Conservation (phyloP, 495 filamentous ascomycete species). For the Penicillium robsamsonii region DNA sequence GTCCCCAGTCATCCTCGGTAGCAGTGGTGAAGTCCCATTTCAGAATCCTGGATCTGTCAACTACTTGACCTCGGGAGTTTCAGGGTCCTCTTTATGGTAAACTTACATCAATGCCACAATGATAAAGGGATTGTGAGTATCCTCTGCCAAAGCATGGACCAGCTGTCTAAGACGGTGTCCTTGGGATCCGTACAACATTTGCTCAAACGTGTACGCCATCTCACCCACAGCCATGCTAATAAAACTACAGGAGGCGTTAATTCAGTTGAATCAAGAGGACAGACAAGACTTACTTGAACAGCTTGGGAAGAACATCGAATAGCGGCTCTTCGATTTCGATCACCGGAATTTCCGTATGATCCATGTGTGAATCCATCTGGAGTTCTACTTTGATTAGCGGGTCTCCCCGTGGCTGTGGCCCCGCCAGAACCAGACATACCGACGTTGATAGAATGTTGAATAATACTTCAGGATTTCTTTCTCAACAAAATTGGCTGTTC, state of each 20-base stretch:
- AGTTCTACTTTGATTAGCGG: not conserved
- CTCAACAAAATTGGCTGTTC: not conserved
- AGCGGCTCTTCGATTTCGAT: constrained; percentile 65
- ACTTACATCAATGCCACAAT: constrained; percentile 77
- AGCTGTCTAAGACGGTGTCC: constrained; percentile 63
- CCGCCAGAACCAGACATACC: constrained; percentile 2
- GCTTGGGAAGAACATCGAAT: constrained; percentile 62
- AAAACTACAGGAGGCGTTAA: constrained; percentile 10
- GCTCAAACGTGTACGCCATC: constrained; percentile 72
- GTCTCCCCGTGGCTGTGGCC: not conserved
- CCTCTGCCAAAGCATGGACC: constrained; percentile 61
- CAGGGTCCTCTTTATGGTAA: not conserved
- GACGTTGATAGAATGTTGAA: not conserved
- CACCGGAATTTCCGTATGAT: constrained; percentile 50
- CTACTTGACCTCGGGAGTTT: not conserved
- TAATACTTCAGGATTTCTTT: not conserved
- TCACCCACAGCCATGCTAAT: constrained; percentile 60
- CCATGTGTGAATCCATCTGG: constrained; percentile 18
- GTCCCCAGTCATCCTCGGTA: constrained; percentile 62
- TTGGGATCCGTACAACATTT: constrained; percentile 65
- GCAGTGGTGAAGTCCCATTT: constrained; percentile 69
- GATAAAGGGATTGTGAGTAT: constrained; percentile 69
- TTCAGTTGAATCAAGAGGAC: not conserved
- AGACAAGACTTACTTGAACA: constrained; percentile 54
- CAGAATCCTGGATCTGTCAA: constrained; percentile 57